phyloP scores from a whole-genome alignment of 2,329 filamentous ascomycete species.

The Cercospora berteroae region DNA sequence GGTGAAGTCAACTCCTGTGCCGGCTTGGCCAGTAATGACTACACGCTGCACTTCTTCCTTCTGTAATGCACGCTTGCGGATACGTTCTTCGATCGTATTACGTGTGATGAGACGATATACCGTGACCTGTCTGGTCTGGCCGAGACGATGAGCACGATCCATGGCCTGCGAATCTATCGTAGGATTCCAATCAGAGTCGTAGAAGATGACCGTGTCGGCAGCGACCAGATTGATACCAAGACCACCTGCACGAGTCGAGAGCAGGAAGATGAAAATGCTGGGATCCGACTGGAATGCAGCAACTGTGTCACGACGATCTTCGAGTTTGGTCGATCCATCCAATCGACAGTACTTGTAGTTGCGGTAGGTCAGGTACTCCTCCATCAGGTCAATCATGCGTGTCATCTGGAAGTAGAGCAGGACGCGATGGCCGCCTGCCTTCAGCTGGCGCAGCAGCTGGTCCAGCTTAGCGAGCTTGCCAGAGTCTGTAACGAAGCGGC shows the following conservation, averaged over 20 bases:
- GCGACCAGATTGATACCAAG: slow-evolving; percentile 96
- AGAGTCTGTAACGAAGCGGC: slow-evolving; percentile 93
- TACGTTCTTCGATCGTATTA: slow-evolving; percentile 95
- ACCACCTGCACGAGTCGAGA: slow-evolving; percentile 94
- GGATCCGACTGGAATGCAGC: slow-evolving; percentile 92
- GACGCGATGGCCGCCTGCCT: slow-evolving; percentile 88
- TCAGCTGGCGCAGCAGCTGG: slow-evolving; percentile 80
- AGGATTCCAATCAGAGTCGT: slow-evolving; percentile 99
- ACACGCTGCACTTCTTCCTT: slow-evolving; percentile 99
- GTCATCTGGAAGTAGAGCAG: slow-evolving; percentile 99
- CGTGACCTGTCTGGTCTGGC: slow-evolving; percentile 91
- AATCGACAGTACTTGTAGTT: slow-evolving; percentile 98
- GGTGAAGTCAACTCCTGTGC: slow-evolving; percentile 78
- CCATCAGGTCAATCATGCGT: slow-evolving; percentile 98
- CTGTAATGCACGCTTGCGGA: slow-evolving; percentile 91
- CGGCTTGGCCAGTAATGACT: slow-evolving; percentile 84
- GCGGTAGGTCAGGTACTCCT: slow-evolving; percentile 96
- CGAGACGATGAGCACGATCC: slow-evolving; percentile 96
- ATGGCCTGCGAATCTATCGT: slow-evolving; percentile 98
- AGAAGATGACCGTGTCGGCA: slow-evolving; percentile 98
- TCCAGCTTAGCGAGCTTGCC: slow-evolving; percentile 94
- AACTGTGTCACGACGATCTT: slow-evolving; percentile 94
- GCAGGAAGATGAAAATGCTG: slow-evolving; percentile 94
- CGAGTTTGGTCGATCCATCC: slow-evolving; percentile 94
- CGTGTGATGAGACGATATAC: slow-evolving; percentile 97